Conservation (phyloP, 306 rosid species). For the Casuarina equisetifolia region DNA sequence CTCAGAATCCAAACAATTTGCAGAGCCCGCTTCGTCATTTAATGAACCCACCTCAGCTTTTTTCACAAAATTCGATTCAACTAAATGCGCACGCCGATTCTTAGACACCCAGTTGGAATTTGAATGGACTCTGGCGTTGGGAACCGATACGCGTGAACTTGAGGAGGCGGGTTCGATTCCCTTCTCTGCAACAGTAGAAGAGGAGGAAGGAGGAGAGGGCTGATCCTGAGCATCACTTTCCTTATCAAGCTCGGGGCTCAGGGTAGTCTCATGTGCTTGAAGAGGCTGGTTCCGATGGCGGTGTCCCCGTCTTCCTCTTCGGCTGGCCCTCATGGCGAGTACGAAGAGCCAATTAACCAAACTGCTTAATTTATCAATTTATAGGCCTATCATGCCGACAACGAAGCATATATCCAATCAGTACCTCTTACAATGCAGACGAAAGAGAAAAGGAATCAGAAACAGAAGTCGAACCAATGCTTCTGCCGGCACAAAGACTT, state of each 20-base stretch:
- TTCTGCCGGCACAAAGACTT: no score
- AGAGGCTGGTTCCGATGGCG: background rate
- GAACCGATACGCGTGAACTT: background rate
- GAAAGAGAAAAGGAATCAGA: no score
- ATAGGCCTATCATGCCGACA: no score
- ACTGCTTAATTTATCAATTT: no score
- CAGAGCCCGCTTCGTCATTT: slow-evolving; percentile 19
- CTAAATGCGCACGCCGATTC: slow-evolving; percentile 29
- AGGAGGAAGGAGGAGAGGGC: background rate
- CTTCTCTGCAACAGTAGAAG: slow-evolving; percentile 14
- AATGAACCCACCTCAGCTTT: slow-evolving; percentile 33
- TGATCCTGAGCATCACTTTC: background rate
- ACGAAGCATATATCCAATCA: no score
- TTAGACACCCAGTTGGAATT: slow-evolving; percentile 17
- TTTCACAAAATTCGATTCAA: slow-evolving; percentile 32
- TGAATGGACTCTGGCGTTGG: background rate
- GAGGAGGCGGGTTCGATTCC: slow-evolving; percentile 2
- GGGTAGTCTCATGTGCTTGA: slow-evolving; percentile 10
- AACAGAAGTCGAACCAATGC: no score
- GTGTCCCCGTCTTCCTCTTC: slow-evolving; percentile 1
- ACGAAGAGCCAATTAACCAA: no score
- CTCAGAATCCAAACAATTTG: slow-evolving; percentile 21
- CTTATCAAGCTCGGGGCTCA: background rate
- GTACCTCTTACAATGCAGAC: no score
- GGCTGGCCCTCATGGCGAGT: slow-evolving; percentile 11